These are phyloP conservation scores for Schizosaccharomyces versatilis DNA, from an alignment of 1,139 yeast genomes.

Conservation along the genomic window DNA sequence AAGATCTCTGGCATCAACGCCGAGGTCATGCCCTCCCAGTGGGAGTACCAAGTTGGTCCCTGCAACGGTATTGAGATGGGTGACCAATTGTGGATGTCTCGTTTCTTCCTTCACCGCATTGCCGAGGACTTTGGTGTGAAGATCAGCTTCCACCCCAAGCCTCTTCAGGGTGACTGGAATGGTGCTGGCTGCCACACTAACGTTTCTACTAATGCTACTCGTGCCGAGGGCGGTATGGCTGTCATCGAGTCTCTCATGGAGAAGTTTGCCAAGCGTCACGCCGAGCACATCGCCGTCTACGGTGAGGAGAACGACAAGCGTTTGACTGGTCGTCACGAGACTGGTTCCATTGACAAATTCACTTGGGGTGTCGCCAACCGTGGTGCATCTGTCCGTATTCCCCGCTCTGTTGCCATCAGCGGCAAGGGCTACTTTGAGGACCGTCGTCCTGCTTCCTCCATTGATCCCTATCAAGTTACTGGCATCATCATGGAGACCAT, in stretches of 20 bases:
- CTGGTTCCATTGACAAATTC: constrained; percentile 79
- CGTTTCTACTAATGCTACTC: constrained; percentile 80
- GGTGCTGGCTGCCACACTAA: constrained; percentile 99
- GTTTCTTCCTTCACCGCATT: constrained; percentile 77
- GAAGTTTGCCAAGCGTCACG: constrained; percentile 86
- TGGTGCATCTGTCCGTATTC: constrained; percentile 96
- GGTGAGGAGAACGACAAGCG: constrained; percentile 89
- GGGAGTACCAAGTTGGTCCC: constrained; percentile 99
- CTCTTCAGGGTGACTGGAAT: constrained; percentile 96
- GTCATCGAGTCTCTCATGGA: constrained; percentile 77
- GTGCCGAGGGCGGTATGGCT: constrained; percentile 90
- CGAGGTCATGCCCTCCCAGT: constrained; percentile 98
- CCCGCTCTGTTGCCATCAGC: constrained; percentile 94
- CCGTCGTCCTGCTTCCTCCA: constrained; percentile 95
- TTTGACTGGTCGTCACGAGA: constrained; percentile 95
- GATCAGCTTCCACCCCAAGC: constrained; percentile 98
- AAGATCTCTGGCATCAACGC: constrained; percentile 91
- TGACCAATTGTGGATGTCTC: constrained; percentile 88
- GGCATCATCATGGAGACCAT: constrained; percentile 3
- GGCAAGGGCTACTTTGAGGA: constrained; percentile 97
- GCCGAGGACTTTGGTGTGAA: constrained; percentile 98
- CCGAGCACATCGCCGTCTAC: constrained; percentile 83
- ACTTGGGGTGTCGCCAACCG: constrained; percentile 98
- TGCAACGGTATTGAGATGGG: constrained; percentile 91
- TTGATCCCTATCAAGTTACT: constrained; percentile 93